These are phyloP conservation scores for Blastocystis sp. DNA, from an alignment of 352 stramenopile genomes.

Conservation along the genomic window DNA sequence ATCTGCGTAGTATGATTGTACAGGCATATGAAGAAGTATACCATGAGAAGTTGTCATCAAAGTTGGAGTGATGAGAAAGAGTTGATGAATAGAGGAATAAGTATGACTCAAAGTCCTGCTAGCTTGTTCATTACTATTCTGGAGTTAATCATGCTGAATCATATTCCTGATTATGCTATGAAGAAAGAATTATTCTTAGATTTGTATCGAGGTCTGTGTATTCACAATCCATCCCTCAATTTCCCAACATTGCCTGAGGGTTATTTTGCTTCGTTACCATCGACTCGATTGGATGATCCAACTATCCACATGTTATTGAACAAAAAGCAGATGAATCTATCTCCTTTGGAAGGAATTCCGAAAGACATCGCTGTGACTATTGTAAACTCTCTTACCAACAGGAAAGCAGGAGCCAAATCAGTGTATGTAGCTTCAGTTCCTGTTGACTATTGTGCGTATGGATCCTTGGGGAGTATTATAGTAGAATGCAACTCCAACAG, in stretches of 20 bases:
- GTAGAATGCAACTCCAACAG: constrained; percentile 38
- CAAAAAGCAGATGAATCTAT: constrained; percentile 1
- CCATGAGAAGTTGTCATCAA: not conserved
- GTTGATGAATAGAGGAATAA: constrained; percentile 17
- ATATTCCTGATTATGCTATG: constrained; percentile 5
- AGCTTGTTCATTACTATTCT: constrained; percentile 1
- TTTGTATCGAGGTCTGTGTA: not conserved
- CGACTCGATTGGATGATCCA: constrained; percentile 4
- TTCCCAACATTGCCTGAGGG: not conserved
- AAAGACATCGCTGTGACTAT: constrained; percentile 18
- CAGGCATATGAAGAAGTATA: constrained; percentile 38
- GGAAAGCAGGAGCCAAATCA: not conserved
- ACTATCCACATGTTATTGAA: not conserved
- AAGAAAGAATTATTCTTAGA: constrained; percentile 30
- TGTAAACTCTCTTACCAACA: not conserved
- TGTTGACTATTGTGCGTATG: constrained; percentile 10
- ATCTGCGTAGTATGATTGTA: constrained; percentile 7
- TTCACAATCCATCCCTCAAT: not conserved
- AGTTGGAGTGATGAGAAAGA: not conserved
- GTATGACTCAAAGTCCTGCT: not conserved
- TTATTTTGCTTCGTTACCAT: constrained; percentile 37
- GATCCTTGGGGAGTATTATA: not conserved
- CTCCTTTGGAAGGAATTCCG: not conserved
- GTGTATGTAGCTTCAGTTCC: not conserved
- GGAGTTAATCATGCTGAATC: constrained; percentile 19